A percentile compares a stretch with the other conserved stretches of the same genome.
These are phyloP conservation scores for Rhamnella rubrinervis DNA, from an alignment of 331 rosid genomes.

Conservation along the genomic window DNA sequence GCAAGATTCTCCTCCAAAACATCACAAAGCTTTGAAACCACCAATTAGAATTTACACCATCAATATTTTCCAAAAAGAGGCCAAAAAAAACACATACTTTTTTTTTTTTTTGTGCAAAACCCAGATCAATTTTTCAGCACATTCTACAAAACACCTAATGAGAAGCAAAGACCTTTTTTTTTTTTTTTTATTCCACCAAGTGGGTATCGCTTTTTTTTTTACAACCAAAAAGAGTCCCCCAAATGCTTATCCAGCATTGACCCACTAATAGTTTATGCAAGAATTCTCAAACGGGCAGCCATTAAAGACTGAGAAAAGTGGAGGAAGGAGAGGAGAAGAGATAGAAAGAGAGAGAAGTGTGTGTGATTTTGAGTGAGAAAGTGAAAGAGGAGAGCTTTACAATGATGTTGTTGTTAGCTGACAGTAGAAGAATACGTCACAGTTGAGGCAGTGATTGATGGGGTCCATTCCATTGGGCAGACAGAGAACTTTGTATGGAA, in stretches of 20 bases:
- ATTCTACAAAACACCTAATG: slow-evolving; percentile 18
- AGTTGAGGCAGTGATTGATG: slow-evolving; percentile 64
- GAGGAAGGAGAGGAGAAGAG: slow-evolving; percentile 27
- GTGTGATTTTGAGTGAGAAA: slow-evolving; percentile 9
- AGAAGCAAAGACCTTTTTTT: slow-evolving; percentile 32
- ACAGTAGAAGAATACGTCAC: slow-evolving; percentile 59
- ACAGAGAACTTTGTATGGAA: slow-evolving; percentile 29
- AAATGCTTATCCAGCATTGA: slow-evolving; percentile 58
- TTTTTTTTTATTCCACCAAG: background rate
- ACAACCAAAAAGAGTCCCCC: slow-evolving; percentile 47
- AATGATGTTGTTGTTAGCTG: slow-evolving; percentile 57
- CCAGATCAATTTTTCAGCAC: slow-evolving; percentile 28
- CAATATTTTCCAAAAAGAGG: background rate
- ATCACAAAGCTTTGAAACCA: slow-evolving; percentile 14
- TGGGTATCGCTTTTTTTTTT: slow-evolving; percentile 32
- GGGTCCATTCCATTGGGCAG: slow-evolving; percentile 31
- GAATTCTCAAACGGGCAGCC: slow-evolving; percentile 47
- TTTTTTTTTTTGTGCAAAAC: slow-evolving; percentile 11
- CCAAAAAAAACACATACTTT: slow-evolving; percentile 21
- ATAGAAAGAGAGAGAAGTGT: background rate
- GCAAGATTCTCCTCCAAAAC: slow-evolving; percentile 9
- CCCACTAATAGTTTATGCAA: slow-evolving; percentile 49
- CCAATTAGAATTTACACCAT: background rate
- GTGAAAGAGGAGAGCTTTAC: slow-evolving; percentile 39
- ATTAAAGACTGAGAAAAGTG: slow-evolving; percentile 63